Evolutionary conservation across 305 asterid genomes (phyloP), one percentile per base, ranked within the genome.

Genomic region (Solanum hybrid): DNA sequence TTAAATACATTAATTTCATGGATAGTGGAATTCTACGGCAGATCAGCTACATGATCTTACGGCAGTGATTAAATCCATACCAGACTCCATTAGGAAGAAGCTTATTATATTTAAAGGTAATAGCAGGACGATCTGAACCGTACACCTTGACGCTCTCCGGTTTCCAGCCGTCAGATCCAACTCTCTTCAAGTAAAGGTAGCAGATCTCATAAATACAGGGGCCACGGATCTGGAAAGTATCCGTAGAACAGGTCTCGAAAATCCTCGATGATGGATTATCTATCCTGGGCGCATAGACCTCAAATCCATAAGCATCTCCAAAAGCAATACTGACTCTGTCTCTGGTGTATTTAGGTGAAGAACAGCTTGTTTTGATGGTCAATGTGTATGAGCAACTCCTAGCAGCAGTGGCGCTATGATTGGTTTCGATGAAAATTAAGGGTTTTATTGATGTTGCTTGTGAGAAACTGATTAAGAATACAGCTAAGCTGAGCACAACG

Each of bases 151-250:
- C 92, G 36, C 35, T 90, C 89, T 92, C 92, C 4, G 95, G 95
- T 84, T 89, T 91, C 95, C 95, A 93, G 17, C 95, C 95, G 72
- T 94, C 95, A 4, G 93, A 90, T 89, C 95, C 95, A 2, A 80
- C 89, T 88, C 93, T 91, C 91, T 86, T 77, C 89, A 93, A 87
- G 89, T 89, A 76, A 38, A 90, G 71, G 40, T 91, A 90, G 29
- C 94, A 92, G 14, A 93, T 90, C 56, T 35, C 87, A 76, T 92
- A 89, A 34, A 85, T 79, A 75, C 93, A 93, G 0, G 93, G 90
- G 1, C 94, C 94, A 4, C 40, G 17, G 77, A 93, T 87, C 90
- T 82, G 40, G 69, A 93, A 93, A 26, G 92, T 91, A 80, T 93
- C 92, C 26, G 84, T 90, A 6, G 93, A 93, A 60, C 95, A 92